Percentiles rank a stretch among this genome's conserved stretches.
Evolutionary conservation across 352 stramenopile species (phyloP).

Genomic region (Pythium aristosporum): DNA sequence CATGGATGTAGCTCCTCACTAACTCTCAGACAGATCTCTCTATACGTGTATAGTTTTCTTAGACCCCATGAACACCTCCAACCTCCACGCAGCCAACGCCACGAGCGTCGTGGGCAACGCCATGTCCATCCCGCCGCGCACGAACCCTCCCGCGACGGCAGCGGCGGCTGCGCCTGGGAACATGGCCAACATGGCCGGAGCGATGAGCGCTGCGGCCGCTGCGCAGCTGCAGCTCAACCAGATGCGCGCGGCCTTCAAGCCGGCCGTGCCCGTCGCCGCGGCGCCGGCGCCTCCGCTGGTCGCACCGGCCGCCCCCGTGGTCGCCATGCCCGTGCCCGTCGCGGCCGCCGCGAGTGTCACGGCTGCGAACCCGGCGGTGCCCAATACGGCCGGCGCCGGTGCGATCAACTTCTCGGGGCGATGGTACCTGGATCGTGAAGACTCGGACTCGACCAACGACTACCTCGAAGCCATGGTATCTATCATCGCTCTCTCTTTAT

Average conservation of each 20-base stretch:
- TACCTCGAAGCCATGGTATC: conserved; percentile 85
- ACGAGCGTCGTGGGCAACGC: conserved; percentile 78
- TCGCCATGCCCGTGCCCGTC: conserved; percentile 23
- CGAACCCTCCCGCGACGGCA: conserved; percentile 22
- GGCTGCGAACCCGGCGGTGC: conserved; percentile 43
- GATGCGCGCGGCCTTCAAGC: conserved; percentile 74
- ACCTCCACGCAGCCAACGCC: conserved; percentile 80
- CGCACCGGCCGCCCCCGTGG: conserved; percentile 19
- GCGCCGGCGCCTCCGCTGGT: conserved; percentile 25
- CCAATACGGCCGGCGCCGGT: conserved; percentile 71
- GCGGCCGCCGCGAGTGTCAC: conserved; percentile 24
- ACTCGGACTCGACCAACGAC: conserved; percentile 90
- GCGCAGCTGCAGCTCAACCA: conserved; percentile 62
- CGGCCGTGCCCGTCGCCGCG: conserved; percentile 31
- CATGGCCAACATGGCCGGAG: conserved; percentile 20
- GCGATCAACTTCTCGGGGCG: conserved; percentile 81
- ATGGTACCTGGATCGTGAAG: conserved; percentile 83
- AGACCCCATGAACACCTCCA: conserved; percentile 42
- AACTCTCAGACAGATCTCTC: background rate
- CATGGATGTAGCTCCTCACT: background rate
- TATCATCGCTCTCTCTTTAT: background rate
- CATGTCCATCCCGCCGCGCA: conserved; percentile 64
- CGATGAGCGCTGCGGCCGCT: conserved; percentile 23
- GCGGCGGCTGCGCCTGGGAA: conserved; percentile 10
- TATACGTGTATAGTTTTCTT: background rate